Evolutionary conservation across 2,329 filamentous ascomycete species (phyloP), one percentile per base, ranked within the genome.

Genomic region (Pseudogymnoascus sp.): DNA sequence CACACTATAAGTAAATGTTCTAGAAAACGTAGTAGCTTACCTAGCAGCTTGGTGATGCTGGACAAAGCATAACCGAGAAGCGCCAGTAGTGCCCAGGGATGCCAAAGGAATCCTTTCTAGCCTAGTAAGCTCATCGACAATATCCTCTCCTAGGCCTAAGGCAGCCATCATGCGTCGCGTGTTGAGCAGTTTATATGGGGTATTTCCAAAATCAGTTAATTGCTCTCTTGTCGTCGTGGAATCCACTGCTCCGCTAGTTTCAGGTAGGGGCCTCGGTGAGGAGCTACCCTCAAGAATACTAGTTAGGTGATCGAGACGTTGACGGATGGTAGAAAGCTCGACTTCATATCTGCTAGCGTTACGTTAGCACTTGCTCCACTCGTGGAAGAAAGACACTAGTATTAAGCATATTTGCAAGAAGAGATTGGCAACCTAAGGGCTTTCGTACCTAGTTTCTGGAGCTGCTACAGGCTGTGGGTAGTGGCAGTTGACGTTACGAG

Each of bases 21-120:
- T 14, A 23, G 21, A 25, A 25, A n/a, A 23, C 9, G 41, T 14
- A 9, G 28, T 2, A 67, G 41, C 41, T 25, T 25, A 45, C 28
- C 45, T 59, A 21, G 64, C 63, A 8, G 63, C 64, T 16, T 68
- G 59, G 18, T 69, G 65, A 14, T 68, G 67, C n/a, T 67, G 65
- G 6, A 70, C 45, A 31, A 69, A 61, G 49, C 65, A 65, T 55
- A 68, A 14, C 4, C 63, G 33, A 28, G 66, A 40, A 31, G 21
- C 60, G 12, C 4, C 59, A 66, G 52, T 5, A 59, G 8, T 3
- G 35, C 52, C 8, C 7, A 18, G 28, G 5, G 52, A 9, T 59
- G 14, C n/a, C 16, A 33, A 12, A n/a, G 52, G 41, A 5, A 45
- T 23, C 18, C 25, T 59, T 37, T 59, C 52, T 7, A 18, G 52